A percentile compares a stretch with the other conserved stretches of the same genome.
These are phyloP conservation scores for Populus euphratica DNA, from an alignment of 345 rosid species.

Conservation along the genomic window DNA sequence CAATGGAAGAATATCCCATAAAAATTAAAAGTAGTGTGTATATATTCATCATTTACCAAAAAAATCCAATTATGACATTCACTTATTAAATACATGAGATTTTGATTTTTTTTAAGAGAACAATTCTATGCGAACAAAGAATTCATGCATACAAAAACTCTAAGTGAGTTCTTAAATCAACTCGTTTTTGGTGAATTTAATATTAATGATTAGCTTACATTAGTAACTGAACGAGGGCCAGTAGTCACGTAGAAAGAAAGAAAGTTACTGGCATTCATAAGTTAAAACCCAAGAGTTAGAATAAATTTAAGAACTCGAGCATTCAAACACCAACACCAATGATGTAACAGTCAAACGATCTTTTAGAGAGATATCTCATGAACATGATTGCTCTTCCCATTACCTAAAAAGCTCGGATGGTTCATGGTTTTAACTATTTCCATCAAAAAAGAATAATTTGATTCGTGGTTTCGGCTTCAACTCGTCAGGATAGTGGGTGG, in stretches of 20 bases:
- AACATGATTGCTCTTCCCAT: constrained; percentile 11
- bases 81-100: not conserved
- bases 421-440: not conserved
- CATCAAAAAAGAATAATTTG: not conserved
- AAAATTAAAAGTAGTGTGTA: not conserved
- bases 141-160: too few relatives aligned
- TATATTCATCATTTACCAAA: too few relatives aligned
- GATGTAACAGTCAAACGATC: not conserved
- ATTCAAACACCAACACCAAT: not conserved
- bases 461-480: too few relatives aligned
- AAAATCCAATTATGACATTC: not conserved
- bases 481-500: too few relatives aligned
- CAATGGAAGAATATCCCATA: not conserved
- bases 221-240: too few relatives aligned
- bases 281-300: not conserved
- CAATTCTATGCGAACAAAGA: too few relatives aligned
- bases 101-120: too few relatives aligned
- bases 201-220: too few relatives aligned
- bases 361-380: not conserved
- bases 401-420: constrained; percentile 9
- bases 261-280: not conserved
- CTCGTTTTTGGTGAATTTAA: too few relatives aligned
- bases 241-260: too few relatives aligned
- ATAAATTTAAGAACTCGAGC: not conserved
- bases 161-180: too few relatives aligned